Base-by-base conservation (phyloP, 169 alveolate genomes). In the Plasmodium blacklocki region DNA sequence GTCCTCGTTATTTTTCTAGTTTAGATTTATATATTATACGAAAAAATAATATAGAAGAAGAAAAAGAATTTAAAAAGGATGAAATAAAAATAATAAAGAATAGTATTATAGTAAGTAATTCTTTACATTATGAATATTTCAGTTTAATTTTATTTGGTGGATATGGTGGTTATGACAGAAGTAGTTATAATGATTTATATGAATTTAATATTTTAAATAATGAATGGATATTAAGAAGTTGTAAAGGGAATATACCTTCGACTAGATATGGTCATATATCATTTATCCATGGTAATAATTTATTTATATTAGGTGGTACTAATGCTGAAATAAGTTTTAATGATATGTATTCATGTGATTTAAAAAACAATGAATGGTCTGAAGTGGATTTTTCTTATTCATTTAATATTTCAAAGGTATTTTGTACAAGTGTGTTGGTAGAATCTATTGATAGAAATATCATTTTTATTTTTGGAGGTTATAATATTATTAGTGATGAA, bases 91-190 rank as follows among this genome's bases (percentile, higher is more conserved):
- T 67, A 52, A 78, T 50, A 66, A 67, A 66, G 43, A 78, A 78
- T 59, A 78, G 23, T 64, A 66, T 78, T 49, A 18, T 78, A 43
- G 70, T 78, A 23, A 78, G 54, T 32, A 78, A 78, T 78, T 56
- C 45, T 49, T 14, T 23, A 5, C 58, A 19, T 39, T 78, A 78
- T 23, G 89, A 78, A 66, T 66, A 66, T 66, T 78, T 78, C 23
- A 78, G 89, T 58, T 68, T 78, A n/a, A 78, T 78, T 39, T 18
- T 78, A 23, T 78, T 78, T 54, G 89, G 89, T n/a, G 89, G 89
- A 50, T 78, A 78, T 43, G 89, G 89, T 39, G 89, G 89, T 2
- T 66, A 78, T 70, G 89, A 78, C 59, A 64, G 89, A 64, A 78
- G 71, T 21, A 78, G 89, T 59, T 66, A 52, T 43, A 78, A 78